A percentile compares a stretch with the other conserved stretches of the same genome.
phyloP scores from a whole-genome alignment of 2,329 filamentous ascomycete species.

The Colletotrichum tanaceti region DNA sequence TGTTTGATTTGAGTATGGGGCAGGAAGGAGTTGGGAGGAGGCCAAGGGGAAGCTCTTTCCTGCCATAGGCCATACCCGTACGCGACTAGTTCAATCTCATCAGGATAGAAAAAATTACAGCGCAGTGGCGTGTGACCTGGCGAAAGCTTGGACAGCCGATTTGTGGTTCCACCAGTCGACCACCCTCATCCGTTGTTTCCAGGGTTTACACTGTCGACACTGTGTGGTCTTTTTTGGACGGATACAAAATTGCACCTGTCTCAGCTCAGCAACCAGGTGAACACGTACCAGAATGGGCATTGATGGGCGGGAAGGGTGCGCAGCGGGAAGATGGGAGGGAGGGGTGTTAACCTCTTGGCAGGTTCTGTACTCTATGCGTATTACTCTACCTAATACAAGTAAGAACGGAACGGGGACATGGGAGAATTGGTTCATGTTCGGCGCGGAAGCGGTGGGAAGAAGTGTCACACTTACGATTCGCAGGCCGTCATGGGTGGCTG shows the following conservation, averaged over 20 bases:
- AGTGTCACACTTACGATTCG: neutral
- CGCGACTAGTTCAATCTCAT: conserved; percentile 35
- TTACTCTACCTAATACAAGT: too few relatives aligned
- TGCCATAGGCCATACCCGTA: conserved; percentile 11
- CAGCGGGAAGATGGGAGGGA: neutral
- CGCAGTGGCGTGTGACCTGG: conserved; percentile 39
- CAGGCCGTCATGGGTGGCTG: neutral
- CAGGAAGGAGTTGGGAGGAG: neutral
- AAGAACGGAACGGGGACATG: conserved; percentile 12
- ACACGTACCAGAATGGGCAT: conserved; percentile 27
- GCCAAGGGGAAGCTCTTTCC: conserved; percentile 33
- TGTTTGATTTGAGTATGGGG: conserved; percentile 30
- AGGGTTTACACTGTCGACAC: conserved; percentile 31
- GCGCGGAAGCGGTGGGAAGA: neutral
- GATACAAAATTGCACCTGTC: conserved; percentile 26
- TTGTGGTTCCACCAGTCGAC: conserved; percentile 37
- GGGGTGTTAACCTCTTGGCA: conserved; percentile 1
- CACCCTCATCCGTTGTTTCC: conserved; percentile 16
- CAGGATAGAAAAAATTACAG: conserved; percentile 35
- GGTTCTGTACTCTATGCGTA: too few relatives aligned
- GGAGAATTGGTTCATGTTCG: neutral
- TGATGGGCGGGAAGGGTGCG: conserved; percentile 12
- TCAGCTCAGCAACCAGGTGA: conserved; percentile 33
- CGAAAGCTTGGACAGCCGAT: conserved; percentile 42
- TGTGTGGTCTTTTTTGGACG: conserved; percentile 9